phyloP scores from a whole-genome alignment of 345 rosid genomes.

The Schrenkiella parvula region DNA sequence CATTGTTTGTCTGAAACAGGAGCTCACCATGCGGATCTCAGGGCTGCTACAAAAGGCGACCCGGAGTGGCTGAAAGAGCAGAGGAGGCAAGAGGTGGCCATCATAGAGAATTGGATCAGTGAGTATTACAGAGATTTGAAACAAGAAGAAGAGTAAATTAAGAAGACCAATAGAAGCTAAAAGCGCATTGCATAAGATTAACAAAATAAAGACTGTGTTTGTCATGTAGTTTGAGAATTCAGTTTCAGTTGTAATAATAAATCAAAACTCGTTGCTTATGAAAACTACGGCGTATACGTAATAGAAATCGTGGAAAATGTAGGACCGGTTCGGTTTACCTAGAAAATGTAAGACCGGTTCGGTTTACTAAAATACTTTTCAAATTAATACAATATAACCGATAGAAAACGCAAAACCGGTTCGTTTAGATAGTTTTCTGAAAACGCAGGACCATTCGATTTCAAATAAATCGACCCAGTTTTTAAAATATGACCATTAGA shows the following conservation, averaged over 20 bases:
- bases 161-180: conserved; percentile 4
- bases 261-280: too few species aligned
- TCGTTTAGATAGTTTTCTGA: too few species aligned
- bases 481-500: too few species aligned
- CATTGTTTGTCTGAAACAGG: conserved; percentile 33
- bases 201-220: conserved; percentile 8
- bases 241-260: background rate
- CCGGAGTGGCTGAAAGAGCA: conserved; percentile 59
- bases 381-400: too few species aligned
- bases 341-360: too few species aligned
- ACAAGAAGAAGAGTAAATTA: conserved; percentile 5
- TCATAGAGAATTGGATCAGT: conserved; percentile 51
- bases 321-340: too few species aligned
- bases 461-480: too few species aligned
- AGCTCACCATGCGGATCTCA: conserved; percentile 68
- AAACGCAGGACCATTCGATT: too few species aligned
- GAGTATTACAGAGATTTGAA: conserved; percentile 46
- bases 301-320: too few species aligned
- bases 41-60: conserved; percentile 44
- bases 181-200: background rate
- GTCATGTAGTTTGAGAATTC: background rate
- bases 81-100: conserved; percentile 55
- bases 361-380: too few species aligned
- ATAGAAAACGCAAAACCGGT: too few species aligned
- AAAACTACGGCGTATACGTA: too few species aligned